A percentile compares a stretch with the other conserved stretches of the same genome.
phyloP scores from a whole-genome alignment of 805 yeast genomes.

The Wickerhamomyces bovis region DNA sequence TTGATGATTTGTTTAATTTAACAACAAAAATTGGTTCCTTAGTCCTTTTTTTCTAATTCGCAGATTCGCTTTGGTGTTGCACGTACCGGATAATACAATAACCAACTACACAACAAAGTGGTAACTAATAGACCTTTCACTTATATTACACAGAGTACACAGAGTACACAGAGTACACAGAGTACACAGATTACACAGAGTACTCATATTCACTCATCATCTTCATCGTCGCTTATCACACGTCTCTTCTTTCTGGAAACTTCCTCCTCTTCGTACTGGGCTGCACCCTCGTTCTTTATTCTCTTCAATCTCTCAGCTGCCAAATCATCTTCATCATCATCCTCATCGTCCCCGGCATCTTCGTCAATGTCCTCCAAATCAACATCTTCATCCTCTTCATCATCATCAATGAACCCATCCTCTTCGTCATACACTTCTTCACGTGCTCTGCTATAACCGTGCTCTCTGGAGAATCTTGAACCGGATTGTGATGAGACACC shows the following conservation, averaged over 20 bases:
- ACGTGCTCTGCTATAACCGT: constrained; percentile 22
- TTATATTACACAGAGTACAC: background rate
- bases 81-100: background rate
- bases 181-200: background rate
- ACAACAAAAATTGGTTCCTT: too few relatives aligned
- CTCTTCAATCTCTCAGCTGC: constrained; percentile 25
- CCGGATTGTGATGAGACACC: constrained; percentile 25
- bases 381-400: constrained; percentile 45
- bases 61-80: background rate
- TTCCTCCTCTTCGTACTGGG: constrained; percentile 33
- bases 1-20: too few relatives aligned
- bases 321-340: constrained; percentile 43
- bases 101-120: too few relatives aligned
- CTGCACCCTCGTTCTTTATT: constrained; percentile 42
- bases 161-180: too few relatives aligned
- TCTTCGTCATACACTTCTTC: constrained; percentile 34
- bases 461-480: constrained; percentile 19
- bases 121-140: background rate
- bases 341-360: constrained; percentile 28
- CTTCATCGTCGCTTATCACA: constrained; percentile 51
- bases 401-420: constrained; percentile 34
- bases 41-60: background rate
- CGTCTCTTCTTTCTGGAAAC: constrained; percentile 37
- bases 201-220: constrained; percentile 27
- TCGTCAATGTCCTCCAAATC: constrained; percentile 34